phyloP scores from a whole-genome alignment of 1,139 yeast genomes.

The Lodderomyces parapsilosis region DNA sequence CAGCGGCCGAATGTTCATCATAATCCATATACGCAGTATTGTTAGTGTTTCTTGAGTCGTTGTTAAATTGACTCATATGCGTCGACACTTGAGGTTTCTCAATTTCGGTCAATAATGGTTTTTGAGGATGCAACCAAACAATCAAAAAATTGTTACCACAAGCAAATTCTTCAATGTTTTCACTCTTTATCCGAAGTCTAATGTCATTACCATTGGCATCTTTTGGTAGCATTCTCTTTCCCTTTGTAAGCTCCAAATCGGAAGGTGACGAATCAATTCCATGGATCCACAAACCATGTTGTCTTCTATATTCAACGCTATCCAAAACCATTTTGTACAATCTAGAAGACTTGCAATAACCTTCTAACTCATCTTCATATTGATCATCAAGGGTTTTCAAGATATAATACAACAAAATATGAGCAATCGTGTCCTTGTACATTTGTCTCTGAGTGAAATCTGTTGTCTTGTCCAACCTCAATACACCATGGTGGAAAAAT shows the following conservation, averaged over 20 bases:
- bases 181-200: conserved; percentile 16
- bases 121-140: conserved; percentile 35
- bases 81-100: conserved; percentile 13
- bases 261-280: conserved; percentile 24
- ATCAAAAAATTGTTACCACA: conserved; percentile 30
- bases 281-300: conserved; percentile 29
- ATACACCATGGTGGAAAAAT: conserved; percentile 48
- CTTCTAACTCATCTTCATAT: conserved; percentile 27
- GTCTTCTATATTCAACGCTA: conserved; percentile 30
- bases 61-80: conserved; percentile 14
- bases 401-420: conserved; percentile 26
- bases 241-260: conserved; percentile 15
- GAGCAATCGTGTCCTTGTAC: conserved; percentile 38
- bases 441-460: conserved; percentile 16
- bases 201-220: conserved; percentile 7
- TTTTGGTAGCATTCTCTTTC: conserved; percentile 5
- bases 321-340: conserved; percentile 23
- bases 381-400: conserved; percentile 28
- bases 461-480: conserved; percentile 17
- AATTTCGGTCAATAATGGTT: conserved; percentile 22
- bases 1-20: conserved; percentile 6
- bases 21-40: conserved; percentile 4
- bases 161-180: conserved; percentile 30
- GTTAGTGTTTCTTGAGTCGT: conserved; percentile 12
- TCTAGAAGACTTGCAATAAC: conserved; percentile 25